phyloP scores from a whole-genome alignment of 768 basidiomycete genomes.

The Agaricus subrufescens region DNA sequence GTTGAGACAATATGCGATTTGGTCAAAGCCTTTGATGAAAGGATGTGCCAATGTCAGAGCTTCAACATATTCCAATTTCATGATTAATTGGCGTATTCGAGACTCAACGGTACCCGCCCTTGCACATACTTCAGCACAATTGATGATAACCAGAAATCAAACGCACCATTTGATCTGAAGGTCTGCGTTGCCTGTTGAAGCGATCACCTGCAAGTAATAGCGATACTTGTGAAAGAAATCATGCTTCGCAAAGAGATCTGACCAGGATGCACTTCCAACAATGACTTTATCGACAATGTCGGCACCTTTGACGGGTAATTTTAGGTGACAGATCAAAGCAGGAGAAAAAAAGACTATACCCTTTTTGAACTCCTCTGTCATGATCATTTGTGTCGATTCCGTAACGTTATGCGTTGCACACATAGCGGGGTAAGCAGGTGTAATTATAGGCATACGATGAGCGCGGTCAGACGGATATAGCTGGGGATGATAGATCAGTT shows the following conservation, averaged over 20 bases:
- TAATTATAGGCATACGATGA: slow-evolving; percentile 99
- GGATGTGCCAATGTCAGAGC: slow-evolving; percentile 91
- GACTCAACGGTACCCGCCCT: slow-evolving; percentile 98
- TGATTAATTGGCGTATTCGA: slow-evolving; percentile 89
- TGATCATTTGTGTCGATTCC: slow-evolving; percentile 90
- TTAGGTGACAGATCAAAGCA: neutral
- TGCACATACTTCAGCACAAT: slow-evolving; percentile 4
- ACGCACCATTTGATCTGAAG: slow-evolving; percentile 89
- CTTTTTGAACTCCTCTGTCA: slow-evolving; percentile 93
- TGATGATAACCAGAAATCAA: neutral
- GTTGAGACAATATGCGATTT: slow-evolving; percentile 75
- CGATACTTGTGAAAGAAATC: slow-evolving; percentile 97
- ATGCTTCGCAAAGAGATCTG: slow-evolving; percentile 90
- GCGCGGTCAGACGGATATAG: slow-evolving; percentile 87
- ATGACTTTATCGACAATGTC: slow-evolving; percentile 94
- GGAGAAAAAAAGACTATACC: slow-evolving; percentile 36
- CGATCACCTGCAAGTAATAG: slow-evolving; percentile 94
- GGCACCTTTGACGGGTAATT: slow-evolving; percentile 54
- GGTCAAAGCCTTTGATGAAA: slow-evolving; percentile 91
- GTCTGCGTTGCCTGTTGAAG: slow-evolving; percentile 81
- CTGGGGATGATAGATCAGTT: slow-evolving; percentile 30
- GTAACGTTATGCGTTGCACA: slow-evolving; percentile 99
- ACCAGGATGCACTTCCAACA: slow-evolving; percentile 79
- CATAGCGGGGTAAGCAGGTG: slow-evolving; percentile 98
- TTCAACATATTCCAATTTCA: slow-evolving; percentile 97